Conservation (phyloP, 345 rosid genomes). For the Triadica sebifera region DNA sequence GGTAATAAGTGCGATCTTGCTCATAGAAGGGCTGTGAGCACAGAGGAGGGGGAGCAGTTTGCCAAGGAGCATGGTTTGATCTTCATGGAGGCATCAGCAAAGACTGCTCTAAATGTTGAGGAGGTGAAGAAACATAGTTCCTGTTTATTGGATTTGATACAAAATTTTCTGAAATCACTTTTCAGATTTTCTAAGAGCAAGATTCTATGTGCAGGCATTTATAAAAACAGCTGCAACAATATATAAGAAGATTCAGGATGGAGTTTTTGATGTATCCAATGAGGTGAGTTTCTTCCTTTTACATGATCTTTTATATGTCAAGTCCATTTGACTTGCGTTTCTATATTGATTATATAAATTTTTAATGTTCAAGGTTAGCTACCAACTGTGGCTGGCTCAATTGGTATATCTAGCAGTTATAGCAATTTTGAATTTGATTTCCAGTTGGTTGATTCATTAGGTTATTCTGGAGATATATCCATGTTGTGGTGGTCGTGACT, state of each 20-base stretch:
- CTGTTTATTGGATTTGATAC: neutral
- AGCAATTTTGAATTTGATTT: neutral
- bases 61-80: conserved; percentile 95
- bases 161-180: neutral
- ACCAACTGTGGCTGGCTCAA: neutral
- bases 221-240: conserved; percentile 91
- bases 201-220: conserved; percentile 58
- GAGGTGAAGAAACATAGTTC: conserved; percentile 46
- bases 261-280: conserved; percentile 93
- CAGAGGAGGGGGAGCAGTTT: conserved; percentile 95
- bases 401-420: neutral
- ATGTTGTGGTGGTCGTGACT: too few relatives aligned
- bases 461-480: too few relatives aligned
- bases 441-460: neutral
- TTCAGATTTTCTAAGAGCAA: neutral
- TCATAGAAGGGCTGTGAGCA: conserved; percentile 91
- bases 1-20: conserved; percentile 96
- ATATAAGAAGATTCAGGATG: conserved; percentile 96
- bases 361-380: neutral
- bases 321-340: too few relatives aligned
- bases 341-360: neutral
- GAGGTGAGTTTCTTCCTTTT: conserved; percentile 48
- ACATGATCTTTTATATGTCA: neutral
- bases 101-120: conserved; percentile 96
- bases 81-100: conserved; percentile 99